Evolutionary conservation across 345 rosid genomes (phyloP), one percentile per base, ranked within the genome.

Genomic region (Diplotaxis tenuifolia): DNA sequence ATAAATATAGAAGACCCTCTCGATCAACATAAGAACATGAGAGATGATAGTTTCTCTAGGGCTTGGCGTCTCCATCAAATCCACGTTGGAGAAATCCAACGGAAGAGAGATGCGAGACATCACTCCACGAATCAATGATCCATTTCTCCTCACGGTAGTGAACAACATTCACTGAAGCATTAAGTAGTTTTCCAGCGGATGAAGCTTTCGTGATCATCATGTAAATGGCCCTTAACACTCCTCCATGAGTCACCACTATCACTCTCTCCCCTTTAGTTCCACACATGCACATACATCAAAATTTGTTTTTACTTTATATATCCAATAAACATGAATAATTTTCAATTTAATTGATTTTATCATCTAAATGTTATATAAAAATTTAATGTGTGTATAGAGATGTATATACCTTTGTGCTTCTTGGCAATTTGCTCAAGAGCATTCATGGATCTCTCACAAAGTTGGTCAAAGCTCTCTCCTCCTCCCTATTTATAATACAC

Each of bases 51-150:
- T 59, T n/a, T 50, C 42, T 15, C 68, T 70, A 76, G 70, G 50
- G 55, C 67, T 65, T 78, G 47, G 77, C 5, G 18, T 78, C 81
- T 18, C 81, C 77, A 22, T 78, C 81, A 53, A 78, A 78, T 1
- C 81, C 81, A 22, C 81, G 81, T 72, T 78, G 81, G 32, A 78
- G 81, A 54, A 78, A 78, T 20, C 81, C 81, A 52, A 78, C 81
- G 15, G 73, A 67, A 0, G 64, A 60, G 42, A 78, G 77, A 25
- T 72, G 81, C 1, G 81, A 78, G 15, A 78, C 81, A 54, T 78
- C 81, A 4, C 77, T 72, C 81, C 81, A 78, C 0, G 81, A 67
- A 12, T 61, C 68, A 11, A 78, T 78, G 45, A 6, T 54, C 81
- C 81, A 78, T 2, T 61, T 78, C 0, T 67, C 60, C 19, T 61